Evolutionary conservation across 495 filamentous ascomycete genomes (phyloP).

Genomic region (Trichoderma parareesei): DNA sequence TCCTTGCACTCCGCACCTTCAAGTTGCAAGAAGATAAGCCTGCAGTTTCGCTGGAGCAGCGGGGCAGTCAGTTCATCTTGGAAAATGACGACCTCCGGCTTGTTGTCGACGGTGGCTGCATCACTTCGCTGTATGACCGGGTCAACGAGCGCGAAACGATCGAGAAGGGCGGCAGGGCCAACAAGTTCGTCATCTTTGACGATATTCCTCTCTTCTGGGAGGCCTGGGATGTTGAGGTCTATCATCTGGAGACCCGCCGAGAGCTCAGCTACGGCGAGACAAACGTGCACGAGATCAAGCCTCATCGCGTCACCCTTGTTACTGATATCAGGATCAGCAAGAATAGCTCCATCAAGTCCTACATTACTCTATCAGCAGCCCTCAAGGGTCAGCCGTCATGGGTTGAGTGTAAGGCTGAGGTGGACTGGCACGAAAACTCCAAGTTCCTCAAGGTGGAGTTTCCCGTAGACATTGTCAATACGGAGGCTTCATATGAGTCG

Average conservation of each 20-base stretch:
- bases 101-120: conserved; percentile 60
- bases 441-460: conserved; percentile 99
- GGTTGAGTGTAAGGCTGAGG: conserved; percentile 71
- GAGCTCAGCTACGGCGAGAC: conserved; percentile 59
- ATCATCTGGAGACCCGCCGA: conserved; percentile 78
- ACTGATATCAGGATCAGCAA: conserved; percentile 83
- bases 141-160: conserved; percentile 65
- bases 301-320: conserved; percentile 67
- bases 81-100: conserved; percentile 67
- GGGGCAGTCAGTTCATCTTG: conserved; percentile 52
- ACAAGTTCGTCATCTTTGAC: conserved; percentile 91
- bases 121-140: conserved; percentile 76
- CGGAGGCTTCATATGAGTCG: conserved; percentile 91
- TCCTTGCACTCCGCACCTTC: conserved; percentile 43
- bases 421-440: conserved; percentile 92
- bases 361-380: conserved; percentile 67
- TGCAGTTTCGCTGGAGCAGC: conserved; percentile 50
- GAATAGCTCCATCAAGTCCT: conserved; percentile 78
- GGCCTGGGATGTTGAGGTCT: conserved; percentile 98
- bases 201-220: conserved; percentile 99
- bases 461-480: conserved; percentile 85
- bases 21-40: conserved; percentile 32
- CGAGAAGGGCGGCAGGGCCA: conserved; percentile 69
- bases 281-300: conserved; percentile 61
- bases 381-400: conserved; percentile 55